Conservation (phyloP, 148 eudicot species). For the Euryodendron excelsum region DNA sequence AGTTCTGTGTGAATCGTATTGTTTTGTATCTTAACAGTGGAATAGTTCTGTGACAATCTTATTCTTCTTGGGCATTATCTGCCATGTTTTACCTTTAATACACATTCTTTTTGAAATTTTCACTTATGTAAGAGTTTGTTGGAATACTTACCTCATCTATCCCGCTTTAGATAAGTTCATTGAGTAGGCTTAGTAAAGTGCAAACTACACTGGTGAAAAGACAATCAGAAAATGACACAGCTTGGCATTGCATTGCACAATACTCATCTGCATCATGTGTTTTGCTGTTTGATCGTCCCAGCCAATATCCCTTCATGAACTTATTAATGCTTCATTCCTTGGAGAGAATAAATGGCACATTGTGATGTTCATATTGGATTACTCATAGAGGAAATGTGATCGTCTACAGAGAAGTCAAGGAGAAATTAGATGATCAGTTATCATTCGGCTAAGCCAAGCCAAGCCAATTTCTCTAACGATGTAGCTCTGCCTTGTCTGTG, state of each 20-base stretch:
- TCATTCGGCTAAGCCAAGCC: no score
- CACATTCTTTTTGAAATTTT: not conserved
- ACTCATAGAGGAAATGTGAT: no score
- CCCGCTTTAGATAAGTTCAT: not conserved
- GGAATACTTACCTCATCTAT: not conserved
- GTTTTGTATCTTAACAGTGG: slow-evolving; percentile 1
- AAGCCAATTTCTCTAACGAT: no score
- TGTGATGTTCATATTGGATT: no score
- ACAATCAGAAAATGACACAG: not conserved
- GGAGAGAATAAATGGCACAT: no score
- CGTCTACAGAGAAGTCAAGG: no score
- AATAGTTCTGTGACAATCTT: not conserved
- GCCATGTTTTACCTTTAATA: not conserved
- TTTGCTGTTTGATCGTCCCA: no score
- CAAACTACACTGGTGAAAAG: not conserved
- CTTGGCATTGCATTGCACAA: not conserved
- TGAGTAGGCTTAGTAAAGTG: not conserved
- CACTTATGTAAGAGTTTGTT: not conserved
- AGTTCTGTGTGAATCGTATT: not conserved
- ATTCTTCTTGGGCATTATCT: not conserved
- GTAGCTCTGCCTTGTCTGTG: no score
- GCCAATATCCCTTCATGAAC: no score
- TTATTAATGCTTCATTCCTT: no score
- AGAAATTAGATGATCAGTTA: no score
- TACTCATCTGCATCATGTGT: not conserved